Evolutionary conservation across 805 yeast species (phyloP).

Genomic region (Kuraishia cidri): DNA sequence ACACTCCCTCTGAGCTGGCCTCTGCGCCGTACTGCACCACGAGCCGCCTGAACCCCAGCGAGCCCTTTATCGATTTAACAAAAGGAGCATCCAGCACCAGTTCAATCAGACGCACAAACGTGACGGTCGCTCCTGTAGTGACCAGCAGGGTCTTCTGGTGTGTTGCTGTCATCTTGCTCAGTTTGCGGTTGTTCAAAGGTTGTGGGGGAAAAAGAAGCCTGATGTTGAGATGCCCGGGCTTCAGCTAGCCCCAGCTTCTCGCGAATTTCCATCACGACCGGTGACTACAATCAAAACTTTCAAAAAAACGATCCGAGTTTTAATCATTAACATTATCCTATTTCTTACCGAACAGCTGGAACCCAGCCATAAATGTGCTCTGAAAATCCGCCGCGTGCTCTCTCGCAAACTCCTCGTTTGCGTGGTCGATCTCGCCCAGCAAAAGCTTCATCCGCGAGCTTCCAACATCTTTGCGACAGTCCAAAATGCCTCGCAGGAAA

Average conservation of each 20-base stretch:
- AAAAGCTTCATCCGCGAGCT: constrained; percentile 13
- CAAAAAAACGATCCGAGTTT: no score
- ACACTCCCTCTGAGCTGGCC: constrained; percentile 4
- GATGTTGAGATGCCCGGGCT: no score
- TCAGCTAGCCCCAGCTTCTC: no score
- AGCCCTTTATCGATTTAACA: constrained; percentile 20
- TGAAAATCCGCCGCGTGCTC: constrained; percentile 1
- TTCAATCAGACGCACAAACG: constrained; percentile 55
- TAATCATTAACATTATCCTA: no score
- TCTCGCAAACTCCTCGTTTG: constrained; percentile 4
- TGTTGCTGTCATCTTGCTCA: no score
- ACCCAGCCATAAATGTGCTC: constrained; percentile 5
- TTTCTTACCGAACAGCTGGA: no score
- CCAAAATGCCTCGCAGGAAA: constrained; percentile 56
- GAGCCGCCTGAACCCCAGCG: constrained; percentile 28
- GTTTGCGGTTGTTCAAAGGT: no score
- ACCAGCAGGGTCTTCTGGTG: constrained; percentile 35
- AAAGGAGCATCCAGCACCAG: constrained; percentile 26
- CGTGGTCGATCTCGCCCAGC: constrained; percentile 14
- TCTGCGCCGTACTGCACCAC: constrained; percentile 52
- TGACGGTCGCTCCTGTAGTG: constrained; percentile 89
- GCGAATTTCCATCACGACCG: no score
- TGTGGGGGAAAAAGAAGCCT: no score
- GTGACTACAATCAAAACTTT: no score
- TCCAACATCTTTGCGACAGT: constrained; percentile 30